Conservation (phyloP, 192 early-diverging fungal genomes). For the Geranomyces variabilis region DNA sequence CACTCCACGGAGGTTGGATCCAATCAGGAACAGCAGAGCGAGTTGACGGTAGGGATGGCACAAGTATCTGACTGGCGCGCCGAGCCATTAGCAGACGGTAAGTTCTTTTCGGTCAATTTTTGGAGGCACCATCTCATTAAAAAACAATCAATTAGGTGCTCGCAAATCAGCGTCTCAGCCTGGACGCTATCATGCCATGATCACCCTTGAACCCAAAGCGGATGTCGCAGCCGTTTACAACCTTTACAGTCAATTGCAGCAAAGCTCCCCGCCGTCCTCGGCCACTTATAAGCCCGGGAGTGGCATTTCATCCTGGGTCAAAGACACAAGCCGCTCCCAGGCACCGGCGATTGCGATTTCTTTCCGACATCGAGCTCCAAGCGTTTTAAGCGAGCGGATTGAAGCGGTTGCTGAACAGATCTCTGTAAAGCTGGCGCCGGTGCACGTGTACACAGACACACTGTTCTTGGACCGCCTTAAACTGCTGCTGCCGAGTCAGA, state of each 20-base stretch:
- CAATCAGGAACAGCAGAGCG: not conserved
- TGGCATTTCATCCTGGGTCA: too few relatives aligned
- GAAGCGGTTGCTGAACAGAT: not conserved
- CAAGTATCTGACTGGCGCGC: not conserved
- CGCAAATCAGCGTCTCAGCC: too few relatives aligned
- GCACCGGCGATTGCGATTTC: too few relatives aligned
- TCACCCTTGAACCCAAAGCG: not conserved
- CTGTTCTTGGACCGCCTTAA: not conserved
- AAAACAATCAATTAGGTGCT: too few relatives aligned
- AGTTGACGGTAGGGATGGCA: not conserved
- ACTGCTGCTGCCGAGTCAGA: not conserved
- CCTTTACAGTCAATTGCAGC: slow-evolving; percentile 1
- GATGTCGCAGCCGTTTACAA: not conserved
- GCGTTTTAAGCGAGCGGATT: too few relatives aligned
- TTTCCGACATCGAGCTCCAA: too few relatives aligned
- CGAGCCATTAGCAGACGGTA: too few relatives aligned
- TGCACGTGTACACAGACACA: not conserved
- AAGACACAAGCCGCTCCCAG: too few relatives aligned
- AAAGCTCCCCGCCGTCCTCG: too few relatives aligned
- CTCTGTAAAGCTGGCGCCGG: slow-evolving; percentile 14
- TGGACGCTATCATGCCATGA: not conserved
- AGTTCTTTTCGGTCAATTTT: too few relatives aligned
- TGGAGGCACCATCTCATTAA: too few relatives aligned
- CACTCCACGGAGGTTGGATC: not conserved
- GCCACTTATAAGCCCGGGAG: too few relatives aligned